phyloP scores from a whole-genome alignment of 805 yeast genomes.

The Kodamaea kaohsiungensis region DNA sequence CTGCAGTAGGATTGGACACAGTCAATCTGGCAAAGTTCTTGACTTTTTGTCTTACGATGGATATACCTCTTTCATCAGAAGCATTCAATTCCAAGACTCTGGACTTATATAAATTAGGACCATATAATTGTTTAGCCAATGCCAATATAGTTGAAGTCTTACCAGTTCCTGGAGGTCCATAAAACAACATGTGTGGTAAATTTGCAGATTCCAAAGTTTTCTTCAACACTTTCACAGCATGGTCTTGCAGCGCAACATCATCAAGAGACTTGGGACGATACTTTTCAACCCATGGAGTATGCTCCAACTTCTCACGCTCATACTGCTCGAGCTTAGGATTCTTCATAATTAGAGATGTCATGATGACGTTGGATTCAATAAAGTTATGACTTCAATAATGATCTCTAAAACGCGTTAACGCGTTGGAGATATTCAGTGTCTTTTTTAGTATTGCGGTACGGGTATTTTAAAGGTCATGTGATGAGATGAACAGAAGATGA shows the following conservation, averaged over 20 bases:
- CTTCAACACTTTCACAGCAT: slow-evolving; percentile 80
- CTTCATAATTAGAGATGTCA: slow-evolving; percentile 12
- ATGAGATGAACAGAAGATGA: neutral
- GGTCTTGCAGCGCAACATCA: slow-evolving; percentile 90
- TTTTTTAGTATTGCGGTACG: no score
- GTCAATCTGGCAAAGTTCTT: slow-evolving; percentile 84
- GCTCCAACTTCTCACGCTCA: slow-evolving; percentile 45
- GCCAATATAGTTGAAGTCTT: slow-evolving; percentile 88
- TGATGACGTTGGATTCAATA: neutral
- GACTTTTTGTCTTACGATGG: slow-evolving; percentile 81
- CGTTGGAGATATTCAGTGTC: neutral
- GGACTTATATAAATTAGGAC: slow-evolving; percentile 62
- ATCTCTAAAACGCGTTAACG: neutral
- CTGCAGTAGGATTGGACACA: slow-evolving; percentile 75
- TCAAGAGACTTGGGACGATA: slow-evolving; percentile 80
- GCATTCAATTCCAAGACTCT: slow-evolving; percentile 85
- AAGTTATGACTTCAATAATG: neutral
- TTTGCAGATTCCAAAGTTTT: slow-evolving; percentile 78
- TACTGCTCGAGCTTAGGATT: slow-evolving; percentile 20
- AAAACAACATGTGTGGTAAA: slow-evolving; percentile 87
- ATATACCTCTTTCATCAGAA: slow-evolving; percentile 88
- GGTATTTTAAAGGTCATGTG: no score
- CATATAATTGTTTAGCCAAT: slow-evolving; percentile 75
- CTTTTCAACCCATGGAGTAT: slow-evolving; percentile 92
- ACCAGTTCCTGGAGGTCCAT: slow-evolving; percentile 95